Evolutionary conservation across 208 protist species (phyloP).

Genomic region (Baffinella frigidus): DNA sequence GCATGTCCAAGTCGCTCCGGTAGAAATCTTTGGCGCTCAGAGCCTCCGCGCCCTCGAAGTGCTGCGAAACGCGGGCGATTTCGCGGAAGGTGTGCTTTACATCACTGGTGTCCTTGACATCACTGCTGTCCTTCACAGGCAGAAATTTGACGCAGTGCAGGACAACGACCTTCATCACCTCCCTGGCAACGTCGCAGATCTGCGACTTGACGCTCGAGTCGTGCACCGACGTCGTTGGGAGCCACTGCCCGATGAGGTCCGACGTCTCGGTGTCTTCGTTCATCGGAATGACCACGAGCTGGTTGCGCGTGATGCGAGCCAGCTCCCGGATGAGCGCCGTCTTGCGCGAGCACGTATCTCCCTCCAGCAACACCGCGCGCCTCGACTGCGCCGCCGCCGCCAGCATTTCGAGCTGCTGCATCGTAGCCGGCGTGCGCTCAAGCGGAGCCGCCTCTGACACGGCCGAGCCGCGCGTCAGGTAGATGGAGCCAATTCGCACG

Average conservation of each 20-base stretch:
- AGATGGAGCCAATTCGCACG: constrained; percentile 6
- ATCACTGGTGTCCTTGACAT: too few species aligned
- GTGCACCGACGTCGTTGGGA: neutral
- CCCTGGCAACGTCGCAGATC: neutral
- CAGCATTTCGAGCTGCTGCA: constrained; percentile 30
- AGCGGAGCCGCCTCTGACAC: neutral
- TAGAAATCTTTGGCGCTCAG: neutral
- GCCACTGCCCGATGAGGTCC: constrained; percentile 39
- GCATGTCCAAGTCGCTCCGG: neutral
- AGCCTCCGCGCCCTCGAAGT: neutral
- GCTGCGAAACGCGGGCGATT: neutral
- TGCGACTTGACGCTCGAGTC: neutral
- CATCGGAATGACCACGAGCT: constrained; percentile 41
- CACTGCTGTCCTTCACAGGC: neutral
- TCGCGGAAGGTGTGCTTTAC: too few species aligned
- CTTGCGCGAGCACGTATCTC: constrained; percentile 45
- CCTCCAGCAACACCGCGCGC: constrained; percentile 30
- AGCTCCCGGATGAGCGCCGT: constrained; percentile 45
- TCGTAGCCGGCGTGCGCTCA: neutral
- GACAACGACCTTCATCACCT: neutral
- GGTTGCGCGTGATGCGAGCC: neutral
- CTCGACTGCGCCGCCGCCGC: neutral
- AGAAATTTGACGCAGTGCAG: neutral
- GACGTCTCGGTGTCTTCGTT: constrained; percentile 43
- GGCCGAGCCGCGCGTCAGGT: neutral